phyloP scores from a whole-genome alignment of 2,329 filamentous ascomycete species.

The Phialophora chinensis region DNA sequence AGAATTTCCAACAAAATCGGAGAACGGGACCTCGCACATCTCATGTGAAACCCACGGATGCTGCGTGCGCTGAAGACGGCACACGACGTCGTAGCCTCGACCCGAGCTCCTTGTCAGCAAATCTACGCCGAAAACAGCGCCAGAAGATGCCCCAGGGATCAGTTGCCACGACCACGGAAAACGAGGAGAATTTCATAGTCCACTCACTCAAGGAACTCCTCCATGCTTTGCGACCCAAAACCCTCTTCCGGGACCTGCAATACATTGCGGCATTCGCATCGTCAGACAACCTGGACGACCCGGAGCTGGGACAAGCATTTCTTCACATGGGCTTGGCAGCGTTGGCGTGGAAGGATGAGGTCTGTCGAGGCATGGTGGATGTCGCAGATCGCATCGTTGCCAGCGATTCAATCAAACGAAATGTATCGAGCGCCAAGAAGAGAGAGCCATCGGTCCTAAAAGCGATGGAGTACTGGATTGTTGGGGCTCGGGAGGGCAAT shows the following conservation, averaged over 20 bases:
- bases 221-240: constrained; percentile 74
- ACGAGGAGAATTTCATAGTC: constrained; percentile 46
- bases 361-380: constrained; percentile 82
- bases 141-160: constrained; percentile 25
- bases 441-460: constrained; percentile 75
- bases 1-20: constrained; percentile 54
- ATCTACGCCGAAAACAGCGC: constrained; percentile 19
- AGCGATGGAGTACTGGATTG: constrained; percentile 86
- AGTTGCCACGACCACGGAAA: neutral
- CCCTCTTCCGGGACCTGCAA: constrained; percentile 80
- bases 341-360: constrained; percentile 83
- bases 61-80: neutral
- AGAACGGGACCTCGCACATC: neutral
- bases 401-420: constrained; percentile 52
- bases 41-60: neutral
- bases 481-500: constrained; percentile 90
- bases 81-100: constrained; percentile 36
- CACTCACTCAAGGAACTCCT: constrained; percentile 72
- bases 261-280: constrained; percentile 69
- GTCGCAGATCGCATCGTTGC: constrained; percentile 72
- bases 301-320: constrained; percentile 75
- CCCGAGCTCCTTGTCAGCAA: constrained; percentile 22
- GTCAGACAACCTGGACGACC: constrained; percentile 62
- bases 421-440: constrained; percentile 42
- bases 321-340: constrained; percentile 89